A percentile compares a stretch with the other conserved stretches of the same genome.
These are phyloP conservation scores for Fusarium armeniacum DNA, from an alignment of 2,329 filamentous ascomycete genomes.

Conservation along the genomic window DNA sequence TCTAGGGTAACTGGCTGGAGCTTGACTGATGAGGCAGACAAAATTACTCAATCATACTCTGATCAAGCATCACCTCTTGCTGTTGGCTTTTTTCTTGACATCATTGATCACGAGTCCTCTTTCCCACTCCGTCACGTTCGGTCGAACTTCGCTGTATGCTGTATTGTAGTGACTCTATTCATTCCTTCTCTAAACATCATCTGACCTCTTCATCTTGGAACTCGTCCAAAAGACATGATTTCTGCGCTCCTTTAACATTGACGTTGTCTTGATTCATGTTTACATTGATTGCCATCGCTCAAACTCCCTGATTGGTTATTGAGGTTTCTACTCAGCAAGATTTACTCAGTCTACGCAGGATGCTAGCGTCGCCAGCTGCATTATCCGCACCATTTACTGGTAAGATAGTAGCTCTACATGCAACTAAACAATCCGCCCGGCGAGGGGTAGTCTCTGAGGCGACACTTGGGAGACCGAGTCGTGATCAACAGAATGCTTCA, in stretches of 20 bases:
- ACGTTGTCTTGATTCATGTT: not conserved
- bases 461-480: not conserved
- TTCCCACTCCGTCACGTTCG: not conserved
- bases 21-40: not conserved
- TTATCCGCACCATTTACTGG: not conserved
- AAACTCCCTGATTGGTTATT: not conserved
- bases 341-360: not conserved
- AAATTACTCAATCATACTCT: not conserved
- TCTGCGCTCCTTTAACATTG: not conserved
- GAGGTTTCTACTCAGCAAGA: not conserved
- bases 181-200: not conserved
- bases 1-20: not conserved
- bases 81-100: not conserved
- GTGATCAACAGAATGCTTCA: not conserved
- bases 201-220: not conserved
- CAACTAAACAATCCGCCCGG: not conserved
- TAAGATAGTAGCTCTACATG: not conserved
- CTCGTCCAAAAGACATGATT: not conserved
- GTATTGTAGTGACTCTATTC: fast-evolving
- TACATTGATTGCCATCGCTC: not conserved
- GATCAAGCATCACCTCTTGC: fast-evolving
- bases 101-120: not conserved
- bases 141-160: not conserved
- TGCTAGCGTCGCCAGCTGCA: not conserved
- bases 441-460: not conserved